Percentiles rank a stretch among this genome's conserved stretches.
phyloP scores from a whole-genome alignment of 768 basidiomycete genomes.

The Boletus rubescentipes region DNA sequence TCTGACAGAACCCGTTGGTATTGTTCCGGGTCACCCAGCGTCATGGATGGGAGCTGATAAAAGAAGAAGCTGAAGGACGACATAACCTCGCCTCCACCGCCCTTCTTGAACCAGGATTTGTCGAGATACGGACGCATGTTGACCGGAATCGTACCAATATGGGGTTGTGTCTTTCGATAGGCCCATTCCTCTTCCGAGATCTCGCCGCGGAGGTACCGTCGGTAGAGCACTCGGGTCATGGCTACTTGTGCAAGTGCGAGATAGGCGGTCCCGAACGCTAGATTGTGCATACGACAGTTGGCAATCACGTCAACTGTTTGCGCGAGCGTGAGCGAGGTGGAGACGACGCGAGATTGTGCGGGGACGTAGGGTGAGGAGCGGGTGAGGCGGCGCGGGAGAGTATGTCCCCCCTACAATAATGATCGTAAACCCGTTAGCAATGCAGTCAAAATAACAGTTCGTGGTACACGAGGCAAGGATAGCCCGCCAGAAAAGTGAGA shows the following conservation, averaged over 20 bases:
- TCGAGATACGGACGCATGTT: slow-evolving; percentile 53
- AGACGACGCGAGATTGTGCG: slow-evolving; percentile 32
- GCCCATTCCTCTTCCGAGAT: slow-evolving; percentile 53
- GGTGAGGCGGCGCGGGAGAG: too few species aligned
- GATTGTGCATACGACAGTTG: slow-evolving; percentile 40
- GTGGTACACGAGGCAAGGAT: too few species aligned
- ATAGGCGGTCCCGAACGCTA: slow-evolving; percentile 53
- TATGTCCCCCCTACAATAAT: too few species aligned
- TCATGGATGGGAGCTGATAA: slow-evolving; percentile 48
- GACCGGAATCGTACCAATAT: slow-evolving; percentile 47
- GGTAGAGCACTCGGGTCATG: slow-evolving; percentile 48
- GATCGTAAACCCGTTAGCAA: too few species aligned
- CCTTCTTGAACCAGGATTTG: slow-evolving; percentile 43
- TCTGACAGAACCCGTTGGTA: too few species aligned
- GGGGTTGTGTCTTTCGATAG: slow-evolving; percentile 46
- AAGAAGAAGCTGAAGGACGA: slow-evolving; percentile 44
- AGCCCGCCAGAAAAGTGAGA: too few species aligned
- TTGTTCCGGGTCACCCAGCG: slow-evolving; percentile 27
- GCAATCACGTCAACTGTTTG: slow-evolving; percentile 32
- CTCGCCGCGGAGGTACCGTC: slow-evolving; percentile 45
- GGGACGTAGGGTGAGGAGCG: too few species aligned
- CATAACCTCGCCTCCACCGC: slow-evolving; percentile 44
- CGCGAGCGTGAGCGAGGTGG: slow-evolving; percentile 26
- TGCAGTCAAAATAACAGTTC: too few species aligned
- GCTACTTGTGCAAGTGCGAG: slow-evolving; percentile 53